A percentile compares a stretch with the other conserved stretches of the same genome.
Conservation (phyloP, 2,329 filamentous ascomycete genomes). For the Colletotrichum sp. region DNA sequence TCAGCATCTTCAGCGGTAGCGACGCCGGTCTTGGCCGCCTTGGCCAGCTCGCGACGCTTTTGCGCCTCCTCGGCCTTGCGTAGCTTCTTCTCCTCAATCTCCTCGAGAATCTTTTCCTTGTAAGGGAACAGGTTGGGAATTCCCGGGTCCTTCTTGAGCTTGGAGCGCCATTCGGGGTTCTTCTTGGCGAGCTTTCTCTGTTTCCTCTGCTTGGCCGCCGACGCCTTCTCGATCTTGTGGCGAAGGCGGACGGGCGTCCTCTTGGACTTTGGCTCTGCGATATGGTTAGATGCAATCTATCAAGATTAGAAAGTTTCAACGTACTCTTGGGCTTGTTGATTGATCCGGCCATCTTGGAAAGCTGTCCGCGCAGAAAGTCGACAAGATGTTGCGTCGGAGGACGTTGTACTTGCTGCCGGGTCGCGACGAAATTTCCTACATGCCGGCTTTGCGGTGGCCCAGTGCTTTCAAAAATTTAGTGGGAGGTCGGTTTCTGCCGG, state of each 20-base stretch:
- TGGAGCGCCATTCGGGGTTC: slow-evolving; percentile 96
- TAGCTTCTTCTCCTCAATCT: slow-evolving; percentile 88
- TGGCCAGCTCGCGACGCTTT: slow-evolving; percentile 74
- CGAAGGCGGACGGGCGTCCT: slow-evolving; percentile 86
- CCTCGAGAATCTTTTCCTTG: slow-evolving; percentile 92
- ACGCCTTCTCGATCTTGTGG: slow-evolving; percentile 95
- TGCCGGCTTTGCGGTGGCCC: neutral
- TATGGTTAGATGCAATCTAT: neutral
- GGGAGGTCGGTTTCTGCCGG: slow-evolving; percentile 20
- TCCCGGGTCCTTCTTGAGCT: slow-evolving; percentile 96
- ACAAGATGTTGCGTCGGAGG: neutral
- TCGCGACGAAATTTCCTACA: slow-evolving; percentile 15
- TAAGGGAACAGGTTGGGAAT: slow-evolving; percentile 98
- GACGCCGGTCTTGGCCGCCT: slow-evolving; percentile 63
- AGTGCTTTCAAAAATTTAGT: slow-evolving; percentile 24
- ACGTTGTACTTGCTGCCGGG: neutral
- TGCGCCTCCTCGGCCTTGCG: slow-evolving; percentile 81
- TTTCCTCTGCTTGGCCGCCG: slow-evolving; percentile 90
- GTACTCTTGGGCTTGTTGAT: slow-evolving; percentile 61
- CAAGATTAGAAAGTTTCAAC: slow-evolving; percentile 23
- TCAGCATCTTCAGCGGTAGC: slow-evolving; percentile 38
- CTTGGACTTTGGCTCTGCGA: slow-evolving; percentile 90
- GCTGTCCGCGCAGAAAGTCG: neutral
- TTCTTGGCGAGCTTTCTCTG: slow-evolving; percentile 88
- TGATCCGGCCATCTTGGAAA: slow-evolving; percentile 53